Evolutionary conservation across 306 rosid species (phyloP), one percentile per base, ranked within the genome.

Genomic region (Medicago lupulina): DNA sequence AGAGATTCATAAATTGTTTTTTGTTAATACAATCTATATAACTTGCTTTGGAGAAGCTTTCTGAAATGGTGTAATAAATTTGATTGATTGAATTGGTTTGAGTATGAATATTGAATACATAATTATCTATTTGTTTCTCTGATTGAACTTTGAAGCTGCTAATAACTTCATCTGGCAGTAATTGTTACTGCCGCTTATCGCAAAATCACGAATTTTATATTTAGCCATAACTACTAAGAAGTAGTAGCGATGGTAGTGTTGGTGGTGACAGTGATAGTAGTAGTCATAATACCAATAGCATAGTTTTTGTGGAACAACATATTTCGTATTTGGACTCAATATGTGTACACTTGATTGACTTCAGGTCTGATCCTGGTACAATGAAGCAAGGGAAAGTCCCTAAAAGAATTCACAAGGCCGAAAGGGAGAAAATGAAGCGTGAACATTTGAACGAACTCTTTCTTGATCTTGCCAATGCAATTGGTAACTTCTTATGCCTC

Each of bases 391-490:
- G 46, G 83, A 95, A 88, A 85, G 82, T 79, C 46, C 97, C 97
- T 9, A 92, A 80, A 78, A 88, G 96, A 79, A 79, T 92, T 77
- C 96, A 86, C 84, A 95, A 95, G 89, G 86, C 99, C 17, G 98
- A 89, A 88, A 89, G 93, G 88, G 99, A 95, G 91, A 95, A 86
- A 83, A 70, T 81, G 90, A 95, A 95, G 91, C 93, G 99, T 4
- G 99, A 90, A 65, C 93, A 84, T 63, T 85, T 92, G 80, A 95
- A 95, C 12, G 93, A 92, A 39, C 92, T 90, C 67, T 92, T 95
- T 83, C 78, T 92, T n/a, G 92, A 89, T 78, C 93, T 95, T 40
- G 90, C 97, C 63, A 77, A 74, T 74, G 85, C 83, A 53, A 88
- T 95, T 60, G 99, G 99, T 95, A 87, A 86, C 49, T 57, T 62